Percentiles rank a stretch among this genome's conserved stretches.
Evolutionary conservation across 2,329 filamentous ascomycete genomes (phyloP).

Genomic region (Lachnellula arida): DNA sequence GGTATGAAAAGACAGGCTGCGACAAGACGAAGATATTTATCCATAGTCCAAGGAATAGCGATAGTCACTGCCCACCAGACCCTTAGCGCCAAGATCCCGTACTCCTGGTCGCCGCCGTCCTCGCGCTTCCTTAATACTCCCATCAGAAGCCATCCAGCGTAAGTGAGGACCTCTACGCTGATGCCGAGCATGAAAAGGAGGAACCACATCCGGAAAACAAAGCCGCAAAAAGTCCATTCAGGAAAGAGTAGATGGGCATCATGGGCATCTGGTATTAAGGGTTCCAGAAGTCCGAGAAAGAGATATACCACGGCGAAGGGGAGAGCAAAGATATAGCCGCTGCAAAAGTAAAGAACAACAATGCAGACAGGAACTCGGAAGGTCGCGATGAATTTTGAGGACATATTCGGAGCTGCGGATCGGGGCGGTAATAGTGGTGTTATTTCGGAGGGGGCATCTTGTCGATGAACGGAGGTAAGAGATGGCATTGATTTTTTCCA

Average conservation of each 20-base stretch:
- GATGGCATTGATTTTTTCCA: conserved; percentile 1
- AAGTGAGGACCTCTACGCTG: conserved; percentile 7
- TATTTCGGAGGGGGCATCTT: conserved; percentile 3
- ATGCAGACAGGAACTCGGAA: conserved; percentile 4
- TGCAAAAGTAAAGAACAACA: conserved; percentile 4
- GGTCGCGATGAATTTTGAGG: conserved; percentile 9
- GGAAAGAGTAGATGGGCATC: conserved; percentile 5
- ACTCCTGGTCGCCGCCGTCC: conserved; percentile 8
- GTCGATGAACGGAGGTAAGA: conserved; percentile 3
- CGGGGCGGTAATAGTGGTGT: conserved; percentile 1
- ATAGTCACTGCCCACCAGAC: neutral
- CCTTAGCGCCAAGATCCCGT: conserved; percentile 1
- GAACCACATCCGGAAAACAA: conserved; percentile 6
- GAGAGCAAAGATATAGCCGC: conserved; percentile 6
- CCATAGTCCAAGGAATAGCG: neutral
- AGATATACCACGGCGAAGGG: conserved; percentile 4
- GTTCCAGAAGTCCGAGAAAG: conserved; percentile 4
- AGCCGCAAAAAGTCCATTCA: conserved; percentile 3
- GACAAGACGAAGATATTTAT: too few species aligned
- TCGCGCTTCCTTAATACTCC: conserved; percentile 8
- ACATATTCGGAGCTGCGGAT: conserved; percentile 8
- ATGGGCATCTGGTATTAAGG: conserved; percentile 6
- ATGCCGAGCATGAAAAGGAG: conserved; percentile 7
- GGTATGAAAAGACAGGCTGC: too few species aligned
- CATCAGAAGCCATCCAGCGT: conserved; percentile 6